Evolutionary conservation across 1,284 basidiomycete genomes (phyloP).

Genomic region (Leucoagaricus sp.): DNA sequence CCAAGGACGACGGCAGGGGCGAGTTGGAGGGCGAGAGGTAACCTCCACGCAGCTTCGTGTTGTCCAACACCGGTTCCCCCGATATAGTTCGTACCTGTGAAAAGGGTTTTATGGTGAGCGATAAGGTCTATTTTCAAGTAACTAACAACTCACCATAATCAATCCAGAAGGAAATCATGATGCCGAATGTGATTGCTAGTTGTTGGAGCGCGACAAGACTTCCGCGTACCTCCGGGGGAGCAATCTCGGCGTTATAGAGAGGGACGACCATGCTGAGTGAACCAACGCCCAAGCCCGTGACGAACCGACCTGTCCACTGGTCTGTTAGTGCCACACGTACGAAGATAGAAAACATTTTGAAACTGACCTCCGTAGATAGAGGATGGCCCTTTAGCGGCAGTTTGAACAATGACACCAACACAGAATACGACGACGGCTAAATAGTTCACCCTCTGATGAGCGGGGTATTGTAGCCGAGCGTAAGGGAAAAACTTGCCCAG

Average conservation of each 20-base stretch:
- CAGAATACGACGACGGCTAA: slow-evolving; percentile 67
- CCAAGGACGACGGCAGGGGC: slow-evolving; percentile 72
- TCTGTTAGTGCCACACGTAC: not conserved
- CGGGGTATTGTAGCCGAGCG: too few relatives aligned
- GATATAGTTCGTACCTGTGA: slow-evolving; percentile 65
- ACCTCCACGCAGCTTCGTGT: slow-evolving; percentile 72
- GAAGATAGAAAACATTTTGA: not conserved
- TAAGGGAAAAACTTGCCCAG: slow-evolving; percentile 41
- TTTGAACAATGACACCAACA: slow-evolving; percentile 70
- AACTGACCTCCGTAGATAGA: slow-evolving; percentile 65
- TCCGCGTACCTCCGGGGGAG: slow-evolving; percentile 82
- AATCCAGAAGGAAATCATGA: slow-evolving; percentile 77
- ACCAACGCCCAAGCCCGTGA: slow-evolving; percentile 78
- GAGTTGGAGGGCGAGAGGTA: slow-evolving; percentile 77
- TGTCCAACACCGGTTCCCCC: slow-evolving; percentile 59
- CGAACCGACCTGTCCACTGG: slow-evolving; percentile 54
- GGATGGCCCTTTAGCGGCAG: slow-evolving; percentile 50
- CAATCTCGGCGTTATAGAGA: slow-evolving; percentile 72
- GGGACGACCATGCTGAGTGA: slow-evolving; percentile 77
- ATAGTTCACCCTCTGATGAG: not conserved
- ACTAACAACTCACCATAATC: slow-evolving; percentile 48
- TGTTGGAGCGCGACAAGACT: slow-evolving; percentile 83
- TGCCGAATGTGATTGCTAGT: slow-evolving; percentile 77
- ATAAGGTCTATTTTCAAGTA: not conserved
- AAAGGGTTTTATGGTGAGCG: not conserved